Evolutionary conservation across 2,329 filamentous ascomycete genomes (phyloP).

Genomic region (Fusarium anguioides): DNA sequence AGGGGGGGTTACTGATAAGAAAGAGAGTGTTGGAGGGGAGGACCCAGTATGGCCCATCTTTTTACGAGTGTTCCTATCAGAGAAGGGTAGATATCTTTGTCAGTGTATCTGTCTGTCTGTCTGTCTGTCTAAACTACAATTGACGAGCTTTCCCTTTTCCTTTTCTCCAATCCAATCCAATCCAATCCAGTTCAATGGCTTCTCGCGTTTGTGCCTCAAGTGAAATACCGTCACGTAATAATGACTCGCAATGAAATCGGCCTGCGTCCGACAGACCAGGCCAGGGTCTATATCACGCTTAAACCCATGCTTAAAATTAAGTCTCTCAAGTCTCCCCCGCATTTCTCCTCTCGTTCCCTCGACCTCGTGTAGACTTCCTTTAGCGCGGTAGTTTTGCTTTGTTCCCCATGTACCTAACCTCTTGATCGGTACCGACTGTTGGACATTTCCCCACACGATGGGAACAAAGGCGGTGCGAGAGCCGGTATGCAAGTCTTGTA

Average conservation of each 20-base stretch:
- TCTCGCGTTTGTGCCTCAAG: not conserved
- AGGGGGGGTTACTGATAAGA: constrained; percentile 30
- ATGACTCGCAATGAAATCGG: constrained; percentile 26
- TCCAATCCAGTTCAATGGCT: not conserved
- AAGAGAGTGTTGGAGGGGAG: not conserved
- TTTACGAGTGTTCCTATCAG: constrained; percentile 11
- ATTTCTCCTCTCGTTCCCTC: constrained; percentile 27
- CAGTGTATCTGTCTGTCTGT: not conserved
- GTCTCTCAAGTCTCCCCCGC: constrained; percentile 22
- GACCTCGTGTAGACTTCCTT: constrained; percentile 4
- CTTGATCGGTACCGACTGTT: constrained; percentile 9
- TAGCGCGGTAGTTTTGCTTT: constrained; percentile 4
- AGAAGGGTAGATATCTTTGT: not conserved
- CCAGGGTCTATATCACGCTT: constrained; percentile 22
- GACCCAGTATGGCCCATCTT: not conserved
- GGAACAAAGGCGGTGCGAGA: not conserved
- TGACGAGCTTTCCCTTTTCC: not conserved
- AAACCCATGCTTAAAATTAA: constrained; percentile 38
- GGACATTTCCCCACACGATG: constrained; percentile 30
- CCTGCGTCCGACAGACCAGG: constrained; percentile 12
- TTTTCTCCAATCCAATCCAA: too few relatives aligned
- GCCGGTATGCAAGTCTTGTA: not conserved
- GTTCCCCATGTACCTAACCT: not conserved
- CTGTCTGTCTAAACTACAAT: not conserved
- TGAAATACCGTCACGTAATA: not conserved